Conservation (phyloP, 768 basidiomycete genomes). For the Punctularia strigosozonata region DNA sequence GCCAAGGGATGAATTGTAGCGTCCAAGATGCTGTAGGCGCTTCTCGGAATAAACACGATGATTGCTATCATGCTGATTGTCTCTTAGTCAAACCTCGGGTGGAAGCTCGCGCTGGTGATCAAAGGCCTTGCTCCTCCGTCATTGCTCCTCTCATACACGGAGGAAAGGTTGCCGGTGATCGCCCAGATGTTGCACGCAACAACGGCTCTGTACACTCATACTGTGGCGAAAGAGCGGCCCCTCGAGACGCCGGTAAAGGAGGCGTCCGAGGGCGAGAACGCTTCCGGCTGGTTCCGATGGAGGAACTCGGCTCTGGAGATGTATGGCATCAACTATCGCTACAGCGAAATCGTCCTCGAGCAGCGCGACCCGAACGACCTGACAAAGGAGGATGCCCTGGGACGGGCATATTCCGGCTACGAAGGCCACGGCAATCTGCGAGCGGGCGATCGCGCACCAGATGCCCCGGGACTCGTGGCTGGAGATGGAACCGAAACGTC, state of each 20-base stretch:
- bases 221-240: neutral
- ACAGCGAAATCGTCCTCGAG: conserved; percentile 11
- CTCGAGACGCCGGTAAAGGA: no score
- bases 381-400: neutral
- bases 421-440: no score
- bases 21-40: conserved; percentile 15
- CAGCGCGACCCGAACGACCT: conserved; percentile 2
- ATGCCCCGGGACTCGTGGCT: conserved; percentile 6
- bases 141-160: conserved; percentile 10
- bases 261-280: no score
- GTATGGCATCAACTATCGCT: conserved; percentile 13
- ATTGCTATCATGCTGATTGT: neutral
- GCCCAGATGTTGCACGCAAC: conserved; percentile 12
- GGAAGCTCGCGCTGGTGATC: conserved; percentile 11
- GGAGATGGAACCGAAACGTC: no score
- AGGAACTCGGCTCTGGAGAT: neutral
- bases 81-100: conserved; percentile 10
- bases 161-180: conserved; percentile 12
- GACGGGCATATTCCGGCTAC: neutral
- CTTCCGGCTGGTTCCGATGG: conserved; percentile 1
- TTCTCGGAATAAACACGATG: no score
- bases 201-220: neutral
- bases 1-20: conserved; percentile 13
- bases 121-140: conserved; percentile 6
- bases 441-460: conserved; percentile 10